Evolutionary conservation across 345 rosid species (phyloP).

Genomic region (Abelmoschus esculentus): DNA sequence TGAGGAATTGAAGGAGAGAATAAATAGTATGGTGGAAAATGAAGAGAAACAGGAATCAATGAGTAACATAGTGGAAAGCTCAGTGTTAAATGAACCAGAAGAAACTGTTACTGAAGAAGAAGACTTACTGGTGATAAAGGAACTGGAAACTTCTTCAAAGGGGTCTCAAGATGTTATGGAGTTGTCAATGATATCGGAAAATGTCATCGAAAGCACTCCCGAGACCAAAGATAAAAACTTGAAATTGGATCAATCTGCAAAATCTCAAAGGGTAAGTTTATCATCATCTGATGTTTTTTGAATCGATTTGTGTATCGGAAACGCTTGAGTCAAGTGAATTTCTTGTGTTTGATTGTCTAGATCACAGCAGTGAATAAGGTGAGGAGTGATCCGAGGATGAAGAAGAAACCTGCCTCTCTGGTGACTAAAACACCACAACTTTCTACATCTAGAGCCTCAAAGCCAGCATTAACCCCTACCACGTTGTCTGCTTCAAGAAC

Average conservation of each 20-base stretch:
- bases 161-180: slow-evolving; percentile 22
- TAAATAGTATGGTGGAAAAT: slow-evolving; percentile 13
- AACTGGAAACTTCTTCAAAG: slow-evolving; percentile 11
- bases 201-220: slow-evolving; percentile 22
- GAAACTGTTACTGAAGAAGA: slow-evolving; percentile 8
- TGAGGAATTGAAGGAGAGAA: slow-evolving; percentile 33
- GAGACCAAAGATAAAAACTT: slow-evolving; percentile 24
- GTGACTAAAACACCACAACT: slow-evolving; percentile 32
- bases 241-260: slow-evolving; percentile 29
- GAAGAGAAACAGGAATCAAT: slow-evolving; percentile 29
- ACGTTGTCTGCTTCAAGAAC: slow-evolving; percentile 31
- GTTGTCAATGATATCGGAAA: slow-evolving; percentile 20
- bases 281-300: neutral
- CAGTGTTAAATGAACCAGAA: slow-evolving; percentile 19
- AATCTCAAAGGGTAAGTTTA: slow-evolving; percentile 45
- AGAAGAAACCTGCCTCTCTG: slow-evolving; percentile 32
- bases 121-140: slow-evolving; percentile 21
- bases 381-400: slow-evolving; percentile 9
- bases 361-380: slow-evolving; percentile 26
- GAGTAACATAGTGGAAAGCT: slow-evolving; percentile 14
- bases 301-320: neutral
- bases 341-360: slow-evolving; percentile 25
- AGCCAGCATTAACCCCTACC: slow-evolving; percentile 33
- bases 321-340: neutral
- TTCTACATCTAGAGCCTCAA: slow-evolving; percentile 47